A percentile compares a stretch with the other conserved stretches of the same genome.
These are phyloP conservation scores for Celoporthe dispersa DNA, from an alignment of 2,329 filamentous ascomycete genomes.

Conservation along the genomic window DNA sequence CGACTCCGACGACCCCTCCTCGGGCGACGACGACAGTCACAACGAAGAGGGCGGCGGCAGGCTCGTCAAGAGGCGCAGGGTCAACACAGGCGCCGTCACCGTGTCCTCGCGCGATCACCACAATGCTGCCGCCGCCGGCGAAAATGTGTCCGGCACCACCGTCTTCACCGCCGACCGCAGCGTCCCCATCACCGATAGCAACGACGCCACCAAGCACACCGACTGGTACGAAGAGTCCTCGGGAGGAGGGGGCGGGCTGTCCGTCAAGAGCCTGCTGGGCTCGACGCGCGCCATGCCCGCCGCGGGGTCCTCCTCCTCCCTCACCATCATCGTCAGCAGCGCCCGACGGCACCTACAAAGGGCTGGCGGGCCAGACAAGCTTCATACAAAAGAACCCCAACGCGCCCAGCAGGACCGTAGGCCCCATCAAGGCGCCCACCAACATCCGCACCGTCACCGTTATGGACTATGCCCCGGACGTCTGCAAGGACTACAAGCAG, in stretches of 20 bases:
- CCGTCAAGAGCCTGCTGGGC: conserved; percentile 61
- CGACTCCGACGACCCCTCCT: conserved; percentile 65
- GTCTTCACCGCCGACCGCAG: conserved; percentile 65
- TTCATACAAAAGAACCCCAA: conserved; percentile 85
- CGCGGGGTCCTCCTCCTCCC: conserved; percentile 30
- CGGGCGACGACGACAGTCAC: conserved; percentile 59
- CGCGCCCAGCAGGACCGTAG: conserved; percentile 70
- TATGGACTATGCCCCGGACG: conserved; percentile 88
- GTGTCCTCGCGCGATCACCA: conserved; percentile 61
- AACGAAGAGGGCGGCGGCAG: conserved; percentile 51
- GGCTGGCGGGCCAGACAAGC: conserved; percentile 70
- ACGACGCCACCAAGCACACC: conserved; percentile 86
- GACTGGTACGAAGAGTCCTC: conserved; percentile 88
- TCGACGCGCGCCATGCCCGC: conserved; percentile 51
- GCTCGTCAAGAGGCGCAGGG: conserved; percentile 78
- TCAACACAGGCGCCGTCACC: conserved; percentile 66
- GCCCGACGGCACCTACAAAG: conserved; percentile 75
- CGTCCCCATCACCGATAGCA: conserved; percentile 66
- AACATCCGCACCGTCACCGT: conserved; percentile 91
- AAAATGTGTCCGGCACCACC: conserved; percentile 38
- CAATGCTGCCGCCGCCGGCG: no score
- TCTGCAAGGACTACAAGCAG: conserved; percentile 77
- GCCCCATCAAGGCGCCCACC: conserved; percentile 84
- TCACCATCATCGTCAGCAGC: conserved; percentile 27
- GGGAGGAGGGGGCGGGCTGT: conserved; percentile 51